These are phyloP conservation scores for Leccinum variabile DNA, from an alignment of 1,284 basidiomycete species.

Conservation along the genomic window DNA sequence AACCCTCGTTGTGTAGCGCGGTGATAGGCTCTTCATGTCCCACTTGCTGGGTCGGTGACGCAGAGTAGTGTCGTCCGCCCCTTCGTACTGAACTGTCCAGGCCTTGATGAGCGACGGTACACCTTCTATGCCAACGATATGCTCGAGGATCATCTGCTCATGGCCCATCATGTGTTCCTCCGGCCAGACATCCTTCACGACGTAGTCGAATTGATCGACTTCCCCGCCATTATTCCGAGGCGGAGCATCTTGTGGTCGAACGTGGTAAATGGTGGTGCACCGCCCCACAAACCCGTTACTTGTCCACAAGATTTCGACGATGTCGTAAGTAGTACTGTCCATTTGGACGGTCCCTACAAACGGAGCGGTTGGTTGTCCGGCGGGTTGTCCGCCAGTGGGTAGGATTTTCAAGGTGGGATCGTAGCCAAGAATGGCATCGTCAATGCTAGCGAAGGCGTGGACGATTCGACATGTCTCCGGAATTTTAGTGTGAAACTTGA, in stretches of 20 bases:
- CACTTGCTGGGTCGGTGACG: no score
- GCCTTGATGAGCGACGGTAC: background rate
- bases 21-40: background rate
- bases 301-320: background rate
- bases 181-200: background rate
- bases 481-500: background rate
- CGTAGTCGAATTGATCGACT: background rate
- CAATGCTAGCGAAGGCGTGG: background rate
- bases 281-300: background rate
- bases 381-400: background rate
- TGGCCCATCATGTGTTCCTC: background rate
- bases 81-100: background rate
- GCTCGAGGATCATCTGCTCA: background rate
- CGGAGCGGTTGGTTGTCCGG: background rate
- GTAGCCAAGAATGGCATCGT: background rate
- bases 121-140: background rate
- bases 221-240: background rate
- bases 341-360: background rate
- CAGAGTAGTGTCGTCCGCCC: background rate
- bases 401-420: background rate
- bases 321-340: background rate
- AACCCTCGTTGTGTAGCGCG: background rate
- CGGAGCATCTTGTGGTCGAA: background rate
- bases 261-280: background rate
- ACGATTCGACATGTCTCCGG: background rate